Conservation (phyloP, 306 rosid species). For the Quercus wislizeni region DNA sequence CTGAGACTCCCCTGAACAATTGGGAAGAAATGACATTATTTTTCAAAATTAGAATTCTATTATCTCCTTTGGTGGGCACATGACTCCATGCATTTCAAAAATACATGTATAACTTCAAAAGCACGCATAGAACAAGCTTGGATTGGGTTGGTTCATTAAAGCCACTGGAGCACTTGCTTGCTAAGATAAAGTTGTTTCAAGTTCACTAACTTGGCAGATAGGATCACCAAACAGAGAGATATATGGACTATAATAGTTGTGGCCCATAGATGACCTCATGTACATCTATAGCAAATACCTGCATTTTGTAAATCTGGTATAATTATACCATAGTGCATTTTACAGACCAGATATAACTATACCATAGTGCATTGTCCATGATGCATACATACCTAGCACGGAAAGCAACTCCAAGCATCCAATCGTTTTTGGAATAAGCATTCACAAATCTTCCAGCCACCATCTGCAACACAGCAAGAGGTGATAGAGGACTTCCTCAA, state of each 20-base stretch:
- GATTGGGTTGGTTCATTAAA: background rate
- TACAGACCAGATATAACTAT: background rate
- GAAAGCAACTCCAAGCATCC: slow-evolving; percentile 64
- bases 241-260: background rate
- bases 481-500: background rate
- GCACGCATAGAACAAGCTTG: background rate
- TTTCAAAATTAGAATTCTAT: too few relatives aligned
- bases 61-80: too few relatives aligned
- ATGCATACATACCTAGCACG: slow-evolving; percentile 54
- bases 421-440: slow-evolving; percentile 53
- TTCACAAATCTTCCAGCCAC: slow-evolving; percentile 82
- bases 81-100: too few relatives aligned
- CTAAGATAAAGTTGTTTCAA: background rate
- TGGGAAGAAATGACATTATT: too few relatives aligned
- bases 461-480: slow-evolving; percentile 40
- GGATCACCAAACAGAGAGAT: background rate
- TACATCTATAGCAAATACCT: background rate
- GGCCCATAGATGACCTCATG: background rate
- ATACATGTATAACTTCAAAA: background rate
- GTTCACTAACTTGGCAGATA: background rate
- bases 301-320: background rate
- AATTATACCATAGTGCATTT: background rate
- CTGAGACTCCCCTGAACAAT: too few relatives aligned
- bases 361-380: slow-evolving; percentile 9
- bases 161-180: background rate